Base-by-base conservation (phyloP, 108 stramenopile genomes). In the Craspedostauros australis region DNA sequence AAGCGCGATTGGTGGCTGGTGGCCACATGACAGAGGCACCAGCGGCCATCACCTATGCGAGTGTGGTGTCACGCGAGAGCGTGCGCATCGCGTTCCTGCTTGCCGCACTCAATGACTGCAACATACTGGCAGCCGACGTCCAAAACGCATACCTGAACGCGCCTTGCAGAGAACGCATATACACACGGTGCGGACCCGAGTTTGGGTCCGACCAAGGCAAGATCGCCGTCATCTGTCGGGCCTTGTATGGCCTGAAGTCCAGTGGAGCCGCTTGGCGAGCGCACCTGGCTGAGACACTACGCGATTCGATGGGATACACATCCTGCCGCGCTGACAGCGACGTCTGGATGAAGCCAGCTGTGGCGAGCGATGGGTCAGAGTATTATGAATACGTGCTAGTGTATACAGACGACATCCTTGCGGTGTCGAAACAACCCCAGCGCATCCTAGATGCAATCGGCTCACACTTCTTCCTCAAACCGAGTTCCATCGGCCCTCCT, bases 101-200 rank as follows among this genome's bases (percentile, higher is more conserved):
- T 52, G 77, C 68, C 0, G 72, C 72, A 16, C 38, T 77, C 20
- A 73, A 78, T 34, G 61, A 62, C 29, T 45, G 73, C 16, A 68
- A 73, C 32, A 48, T 78, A 12, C 9, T 60, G 38, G 18, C 57
- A 18, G 63, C 62, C 15, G 72, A 73, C 45, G 57, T 73, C 12
- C 51, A 43, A 5, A 68, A 68, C 53, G 77, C 68, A n/a, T 78
- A 78, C 22, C 30, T 78, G 9, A 70, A 62, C 46, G 72, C 72
- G 14, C 39, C 55, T 16, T 51, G 40, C 25, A 28, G 46, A 19
- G 72, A 70, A 43, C 61, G 46, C 18, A 41, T 69, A 3, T 70
- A 39, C 41, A 41, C 57, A 28, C 26, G 5, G 3, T 55, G 51
- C 26, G 68, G 74, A 8, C 41, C 41, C 21, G 72, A 78, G 26